Evolutionary conservation across 106 monocot species (phyloP), one percentile per base, ranked within the genome.

Genomic region (Acorus gramineus): DNA sequence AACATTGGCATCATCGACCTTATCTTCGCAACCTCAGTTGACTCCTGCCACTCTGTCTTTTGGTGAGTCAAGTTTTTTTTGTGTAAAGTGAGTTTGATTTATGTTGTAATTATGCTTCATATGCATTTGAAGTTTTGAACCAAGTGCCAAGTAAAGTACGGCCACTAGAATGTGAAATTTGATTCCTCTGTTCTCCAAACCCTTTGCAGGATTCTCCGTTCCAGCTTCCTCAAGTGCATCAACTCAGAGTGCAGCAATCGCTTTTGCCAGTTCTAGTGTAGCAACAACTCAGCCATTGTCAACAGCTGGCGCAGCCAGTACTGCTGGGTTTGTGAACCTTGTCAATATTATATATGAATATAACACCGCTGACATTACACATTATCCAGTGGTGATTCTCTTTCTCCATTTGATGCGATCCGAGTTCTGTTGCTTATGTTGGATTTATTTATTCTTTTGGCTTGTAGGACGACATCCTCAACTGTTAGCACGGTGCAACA

Each of bases 201-300:
- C 28, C 44, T 12, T 59, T 42, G 5, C 50, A 69, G 69, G 50
- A 42, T 10, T 58, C 3, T 53, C 79, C 6, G 11, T 54, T 70
- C 28, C 77, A 45, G 7, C 74, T 56, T 53, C 79, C 49, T 46
- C 64, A 44, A 60, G 52, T 69, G 47, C 50, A 46, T 57, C 72
- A 45, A 55, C 55, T 72, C 66, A 74, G 11, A 65, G 55, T 74
- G 58, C 64, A 47, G 62, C 61, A 50, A 28, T 61, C 77, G 58
- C 74, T 49, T 71, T 81, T 71, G 57, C 47, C 78, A 55, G 59
- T 72, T 69, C 77, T 12, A 65, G 55, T 74, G 58, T 60, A 47
- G 62, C 61, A 50, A 65, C 77, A 62, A 78, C 53, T 71, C 85
- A 75, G 57, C 47, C 78, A 62, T 61, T 60, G 13, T 68, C 81